Conservation (phyloP, 2,329 filamentous ascomycete genomes). For the Rutstroemia sp. region DNA sequence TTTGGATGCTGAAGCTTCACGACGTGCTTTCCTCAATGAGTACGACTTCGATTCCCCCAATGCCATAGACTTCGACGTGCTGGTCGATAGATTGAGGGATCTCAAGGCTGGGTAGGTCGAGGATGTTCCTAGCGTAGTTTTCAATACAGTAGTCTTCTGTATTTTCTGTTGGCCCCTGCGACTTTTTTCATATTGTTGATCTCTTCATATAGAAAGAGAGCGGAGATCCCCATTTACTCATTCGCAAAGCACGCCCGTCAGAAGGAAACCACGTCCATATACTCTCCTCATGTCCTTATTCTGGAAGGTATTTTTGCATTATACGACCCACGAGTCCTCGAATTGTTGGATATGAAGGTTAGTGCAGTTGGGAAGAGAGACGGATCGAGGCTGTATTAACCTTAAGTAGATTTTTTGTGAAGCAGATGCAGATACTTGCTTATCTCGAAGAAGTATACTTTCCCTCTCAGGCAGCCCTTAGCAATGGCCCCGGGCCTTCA, state of each 20-base stretch:
- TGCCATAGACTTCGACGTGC: constrained; percentile 87
- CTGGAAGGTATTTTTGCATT: constrained; percentile 94
- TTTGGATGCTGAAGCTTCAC: constrained; percentile 70
- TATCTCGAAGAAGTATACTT: constrained; percentile 72
- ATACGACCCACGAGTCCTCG: constrained; percentile 77
- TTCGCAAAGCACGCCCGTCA: constrained; percentile 85
- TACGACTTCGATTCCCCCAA: constrained; percentile 94
- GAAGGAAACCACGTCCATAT: constrained; percentile 76
- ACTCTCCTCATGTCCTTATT: constrained; percentile 92
- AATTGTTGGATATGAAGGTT: constrained; percentile 86
- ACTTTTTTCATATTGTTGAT: neutral
- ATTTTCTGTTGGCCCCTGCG: neutral
- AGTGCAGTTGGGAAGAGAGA: neutral
- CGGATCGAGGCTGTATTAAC: constrained; percentile 2
- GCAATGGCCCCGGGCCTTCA: neutral
- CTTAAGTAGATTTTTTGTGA: constrained; percentile 75
- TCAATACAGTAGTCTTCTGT: neutral
- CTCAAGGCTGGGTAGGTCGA: constrained; percentile 76
- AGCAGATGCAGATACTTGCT: constrained; percentile 87
- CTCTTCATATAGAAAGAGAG: constrained; percentile 56
- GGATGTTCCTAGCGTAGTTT: neutral
- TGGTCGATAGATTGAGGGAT: constrained; percentile 72
- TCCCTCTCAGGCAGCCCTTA: neutral
- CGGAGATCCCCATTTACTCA: constrained; percentile 91
- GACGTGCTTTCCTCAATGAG: constrained; percentile 77